Conservation (phyloP, 371 early-diverging fungal genomes). For the Mucor piriformis region DNA sequence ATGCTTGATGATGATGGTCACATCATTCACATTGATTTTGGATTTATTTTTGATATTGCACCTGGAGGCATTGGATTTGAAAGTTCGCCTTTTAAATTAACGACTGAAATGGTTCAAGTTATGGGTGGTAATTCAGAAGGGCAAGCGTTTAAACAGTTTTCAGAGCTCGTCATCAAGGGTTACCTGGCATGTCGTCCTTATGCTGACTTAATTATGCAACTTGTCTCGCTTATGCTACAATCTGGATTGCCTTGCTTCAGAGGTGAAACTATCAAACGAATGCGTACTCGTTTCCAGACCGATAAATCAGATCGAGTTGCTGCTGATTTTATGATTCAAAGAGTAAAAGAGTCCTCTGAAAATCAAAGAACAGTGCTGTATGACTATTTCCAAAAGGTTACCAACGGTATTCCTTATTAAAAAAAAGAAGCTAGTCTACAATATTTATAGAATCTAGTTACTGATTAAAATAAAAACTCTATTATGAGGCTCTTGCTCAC, state of each 20-base stretch:
- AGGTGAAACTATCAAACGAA: slow-evolving; percentile 84
- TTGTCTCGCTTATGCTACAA: slow-evolving; percentile 92
- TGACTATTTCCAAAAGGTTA: slow-evolving; percentile 87
- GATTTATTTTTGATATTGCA: slow-evolving; percentile 98
- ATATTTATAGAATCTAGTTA: too few relatives aligned
- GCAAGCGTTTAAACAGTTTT: slow-evolving; percentile 86
- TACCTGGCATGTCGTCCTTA: slow-evolving; percentile 93
- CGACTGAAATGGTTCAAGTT: slow-evolving; percentile 96
- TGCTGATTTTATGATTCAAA: slow-evolving; percentile 91
- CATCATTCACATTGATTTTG: slow-evolving; percentile 99
- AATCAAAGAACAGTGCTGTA: slow-evolving; percentile 88
- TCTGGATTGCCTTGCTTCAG: slow-evolving; percentile 98
- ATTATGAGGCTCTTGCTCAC: too few relatives aligned
- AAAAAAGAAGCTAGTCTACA: too few relatives aligned
- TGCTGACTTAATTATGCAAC: slow-evolving; percentile 90
- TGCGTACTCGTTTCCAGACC: slow-evolving; percentile 90
- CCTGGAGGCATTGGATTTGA: slow-evolving; percentile 99
- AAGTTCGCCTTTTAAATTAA: slow-evolving; percentile 97
- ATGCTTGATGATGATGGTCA: slow-evolving; percentile 98
- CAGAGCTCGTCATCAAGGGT: slow-evolving; percentile 91
- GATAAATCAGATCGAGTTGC: slow-evolving; percentile 91
- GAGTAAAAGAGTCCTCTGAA: slow-evolving; percentile 90
- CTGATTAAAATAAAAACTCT: too few relatives aligned
- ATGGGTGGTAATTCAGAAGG: slow-evolving; percentile 90
- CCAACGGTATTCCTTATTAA: slow-evolving; percentile 70